A percentile compares a stretch with the other conserved stretches of the same genome.
Evolutionary conservation across 306 rosid species (phyloP).

Genomic region (Geum urbanum): DNA sequence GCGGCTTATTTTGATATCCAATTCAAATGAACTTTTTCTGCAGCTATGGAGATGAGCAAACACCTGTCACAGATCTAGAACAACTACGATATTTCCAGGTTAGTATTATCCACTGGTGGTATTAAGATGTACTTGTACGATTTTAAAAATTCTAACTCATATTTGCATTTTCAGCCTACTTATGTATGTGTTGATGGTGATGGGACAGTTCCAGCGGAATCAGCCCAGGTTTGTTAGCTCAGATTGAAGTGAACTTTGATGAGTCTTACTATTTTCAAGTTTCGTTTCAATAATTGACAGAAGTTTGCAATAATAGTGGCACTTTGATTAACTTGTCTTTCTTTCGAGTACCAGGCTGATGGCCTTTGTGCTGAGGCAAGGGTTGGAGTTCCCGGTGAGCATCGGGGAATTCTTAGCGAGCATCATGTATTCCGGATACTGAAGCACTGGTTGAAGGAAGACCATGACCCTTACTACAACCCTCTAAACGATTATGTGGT

Average conservation of each 20-base stretch:
- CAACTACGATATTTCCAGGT: conserved; percentile 63
- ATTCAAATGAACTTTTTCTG: conserved; percentile 25
- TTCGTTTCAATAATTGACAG: background rate
- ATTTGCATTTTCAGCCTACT: conserved; percentile 53
- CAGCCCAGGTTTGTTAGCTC: conserved; percentile 65
- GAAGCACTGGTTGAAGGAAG: conserved; percentile 91
- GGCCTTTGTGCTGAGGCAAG: conserved; percentile 88
- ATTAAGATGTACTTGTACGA: conserved; percentile 8
- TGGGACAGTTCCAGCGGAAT: conserved; percentile 89
- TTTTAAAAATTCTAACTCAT: conserved; percentile 13
- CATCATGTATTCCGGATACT: conserved; percentile 82
- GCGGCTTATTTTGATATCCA: conserved; percentile 8
- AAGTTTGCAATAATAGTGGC: background rate
- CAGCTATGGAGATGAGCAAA: conserved; percentile 78
- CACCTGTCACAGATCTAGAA: conserved; percentile 65
- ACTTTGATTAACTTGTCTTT: background rate
- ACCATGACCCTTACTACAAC: conserved; percentile 82
- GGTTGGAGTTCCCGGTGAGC: conserved; percentile 89
- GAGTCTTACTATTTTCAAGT: background rate
- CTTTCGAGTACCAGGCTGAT: conserved; percentile 59
- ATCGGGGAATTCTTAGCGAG: conserved; percentile 76
- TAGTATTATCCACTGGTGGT: conserved; percentile 11
- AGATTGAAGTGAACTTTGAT: background rate
- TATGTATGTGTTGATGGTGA: conserved; percentile 79
- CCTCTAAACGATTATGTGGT: conserved; percentile 92